Evolutionary conservation across 306 rosid genomes (phyloP).

Genomic region (Parietaria judaica): DNA sequence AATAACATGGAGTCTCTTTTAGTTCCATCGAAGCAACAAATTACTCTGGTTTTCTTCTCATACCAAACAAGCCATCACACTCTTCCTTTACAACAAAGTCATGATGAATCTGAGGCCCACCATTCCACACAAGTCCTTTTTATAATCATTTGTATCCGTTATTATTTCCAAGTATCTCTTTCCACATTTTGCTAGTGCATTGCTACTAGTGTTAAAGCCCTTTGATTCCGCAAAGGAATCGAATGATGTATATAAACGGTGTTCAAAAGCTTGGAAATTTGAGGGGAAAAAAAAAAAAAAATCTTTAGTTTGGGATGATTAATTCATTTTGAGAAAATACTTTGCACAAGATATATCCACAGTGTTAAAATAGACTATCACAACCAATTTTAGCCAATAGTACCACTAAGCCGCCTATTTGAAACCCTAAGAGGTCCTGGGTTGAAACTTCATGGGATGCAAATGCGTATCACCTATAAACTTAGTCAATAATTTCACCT

Average conservation of each 20-base stretch:
- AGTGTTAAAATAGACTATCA: too few relatives aligned
- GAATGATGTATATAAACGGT: neutral
- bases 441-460: too few relatives aligned
- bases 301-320: too few relatives aligned
- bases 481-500: too few relatives aligned
- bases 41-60: neutral
- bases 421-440: too few relatives aligned
- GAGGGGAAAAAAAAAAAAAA: too few relatives aligned
- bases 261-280: neutral
- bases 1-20: conserved; percentile 14
- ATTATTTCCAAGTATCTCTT: neutral
- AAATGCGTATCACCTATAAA: too few relatives aligned
- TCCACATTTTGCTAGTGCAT: conserved; percentile 4
- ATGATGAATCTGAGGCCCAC: neutral
- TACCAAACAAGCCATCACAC: neutral
- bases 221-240: conserved; percentile 5
- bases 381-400: too few relatives aligned
- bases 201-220: neutral
- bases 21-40: conserved; percentile 7
- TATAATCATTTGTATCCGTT: neutral
- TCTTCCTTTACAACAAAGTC: neutral
- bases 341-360: too few relatives aligned
- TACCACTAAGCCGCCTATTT: too few relatives aligned
- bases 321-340: too few relatives aligned
- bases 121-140: neutral